Evolutionary conservation across 1,139 yeast genomes (phyloP), one percentile per base, ranked within the genome.

Genomic region (Lodderomyces beijingensis): DNA sequence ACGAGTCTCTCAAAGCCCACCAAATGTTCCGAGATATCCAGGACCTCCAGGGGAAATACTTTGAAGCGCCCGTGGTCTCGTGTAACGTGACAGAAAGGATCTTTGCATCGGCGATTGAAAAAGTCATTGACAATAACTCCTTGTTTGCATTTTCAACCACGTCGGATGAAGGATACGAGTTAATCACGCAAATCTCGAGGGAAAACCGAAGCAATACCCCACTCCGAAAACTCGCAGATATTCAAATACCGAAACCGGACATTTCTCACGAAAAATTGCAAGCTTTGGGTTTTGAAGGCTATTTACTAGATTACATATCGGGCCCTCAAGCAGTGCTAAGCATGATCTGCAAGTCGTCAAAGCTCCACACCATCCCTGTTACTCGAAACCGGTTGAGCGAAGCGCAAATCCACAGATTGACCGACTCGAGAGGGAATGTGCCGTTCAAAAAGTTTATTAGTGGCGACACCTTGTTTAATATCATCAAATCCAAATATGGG

Each of bases 301-400:
- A 74, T 46, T 48, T 88, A 23, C 58, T 76, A 1, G 96, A 91
- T 47, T 76, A 76, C 40, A 50, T 91, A 2, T 58, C 61, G 1
- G 98, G 96, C 0, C 95, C 96, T 1, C 51, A 57, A 7, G 72
- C 74, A n/a, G 95, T 91, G 1, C 51, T 87, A 30, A 67, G 71
- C 34, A 86, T 85, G 87, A 65, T 91, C 30, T 78, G 83, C 44
- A 79, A 74, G 39, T 68, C 70, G 19, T 62, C 74, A 10, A 65
- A 63, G 28, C 57, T 88, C 16, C 76, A 84, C 41, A 57, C 62
- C 30, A 74, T 85, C 23, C 96, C 96, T 0, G 79, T 80, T 5
- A 51, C 83, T 0, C 56, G 59, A 11, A 52, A 52, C 10, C 69
- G 68, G 3, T 50, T 79, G 27, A 46, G 64, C 5, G 57, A 59